Evolutionary conservation across 176 grass and related monocot species (phyloP), one percentile per base, ranked within the genome.

Genomic region (Thalia dealbata): DNA sequence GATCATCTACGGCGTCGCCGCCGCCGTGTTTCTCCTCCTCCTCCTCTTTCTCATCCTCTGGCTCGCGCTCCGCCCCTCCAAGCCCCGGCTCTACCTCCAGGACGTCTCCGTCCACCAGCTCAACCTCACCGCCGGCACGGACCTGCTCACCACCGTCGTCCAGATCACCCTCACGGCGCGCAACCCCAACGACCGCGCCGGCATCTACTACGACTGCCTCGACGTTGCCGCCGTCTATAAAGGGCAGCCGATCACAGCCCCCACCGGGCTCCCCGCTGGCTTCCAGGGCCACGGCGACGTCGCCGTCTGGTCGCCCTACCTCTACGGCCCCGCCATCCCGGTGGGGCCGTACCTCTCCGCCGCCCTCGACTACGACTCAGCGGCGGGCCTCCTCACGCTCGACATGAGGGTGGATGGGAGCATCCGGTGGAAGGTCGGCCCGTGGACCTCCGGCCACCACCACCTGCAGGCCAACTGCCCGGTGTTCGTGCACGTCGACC

Each of bases 131-230:
- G 13, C 84, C 92, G 6, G 22, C 79, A 13, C 56, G 38, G 46
- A 29, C 18, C 83, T 77, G 79, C 91, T 96, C 58, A 78, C 89
- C 91, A 71, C 85, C 62, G 85, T 79, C 30, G 77, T 96, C 75
- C 76, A 96, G 78, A 81, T 77, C 18, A 88, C 85, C 1, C 44
- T 96, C 7, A 69, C 74, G 0, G 75, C 83, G 19, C 51, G 44
- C 35, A 96, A 96, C 76, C 27, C 4, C 50, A 91, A 88, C 73
- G 78, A 61, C 16, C 70, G 35, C 45, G 62, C 89, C 2, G 88
- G 88, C 76, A 79, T 96, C 30, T 89, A 91, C 81, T 96, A 91
- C 83, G 88, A 91, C 80, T 63, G 75, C 64, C 75, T 78, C 28
- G 88, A 91, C 78, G 78, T 64, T 19, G 91, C 84, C 63, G 91